phyloP scores from a whole-genome alignment of 768 basidiomycete species.

The Hericium erinaceus region DNA sequence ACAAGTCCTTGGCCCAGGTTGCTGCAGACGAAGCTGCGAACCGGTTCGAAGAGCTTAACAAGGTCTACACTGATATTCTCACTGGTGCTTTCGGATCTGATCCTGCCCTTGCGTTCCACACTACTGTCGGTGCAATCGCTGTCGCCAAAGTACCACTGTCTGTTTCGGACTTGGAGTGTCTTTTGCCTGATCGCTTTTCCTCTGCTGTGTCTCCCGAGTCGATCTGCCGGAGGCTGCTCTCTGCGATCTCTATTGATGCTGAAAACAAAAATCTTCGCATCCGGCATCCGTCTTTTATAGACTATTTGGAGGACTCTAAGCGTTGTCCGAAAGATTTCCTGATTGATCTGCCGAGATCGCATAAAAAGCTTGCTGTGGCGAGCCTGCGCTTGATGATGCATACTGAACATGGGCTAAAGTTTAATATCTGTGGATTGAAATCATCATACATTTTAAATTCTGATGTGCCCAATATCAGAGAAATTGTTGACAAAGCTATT shows the following conservation, averaged over 20 bases:
- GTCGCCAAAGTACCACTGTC: constrained; percentile 4
- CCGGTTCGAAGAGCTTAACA: constrained; percentile 1
- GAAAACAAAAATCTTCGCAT: constrained; percentile 1
- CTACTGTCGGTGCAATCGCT: constrained; percentile 4
- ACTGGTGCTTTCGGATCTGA: not conserved
- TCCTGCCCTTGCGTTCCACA: not conserved
- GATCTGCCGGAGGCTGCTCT: constrained; percentile 2
- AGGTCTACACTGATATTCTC: not conserved
- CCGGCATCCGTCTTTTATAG: constrained; percentile 7
- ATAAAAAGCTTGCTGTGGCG: constrained; percentile 17
- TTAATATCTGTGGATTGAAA: constrained; percentile 31
- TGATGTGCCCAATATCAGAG: constrained; percentile 15
- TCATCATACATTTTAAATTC: constrained; percentile 25
- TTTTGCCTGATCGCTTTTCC: constrained; percentile 1
- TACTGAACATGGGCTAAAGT: constrained; percentile 17
- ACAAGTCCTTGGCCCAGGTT: not conserved
- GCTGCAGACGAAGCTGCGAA: constrained; percentile 1
- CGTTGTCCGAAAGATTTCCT: not conserved
- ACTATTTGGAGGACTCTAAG: constrained; percentile 8
- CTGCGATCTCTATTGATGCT: constrained; percentile 4
- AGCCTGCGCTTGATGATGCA: constrained; percentile 23
- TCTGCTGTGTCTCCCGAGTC: not conserved
- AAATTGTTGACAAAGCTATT: constrained; percentile 18
- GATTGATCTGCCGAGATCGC: constrained; percentile 1
- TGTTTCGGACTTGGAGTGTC: constrained; percentile 4